phyloP scores from a whole-genome alignment of 805 yeast species.

The Sugiyamaella chiloensis region DNA sequence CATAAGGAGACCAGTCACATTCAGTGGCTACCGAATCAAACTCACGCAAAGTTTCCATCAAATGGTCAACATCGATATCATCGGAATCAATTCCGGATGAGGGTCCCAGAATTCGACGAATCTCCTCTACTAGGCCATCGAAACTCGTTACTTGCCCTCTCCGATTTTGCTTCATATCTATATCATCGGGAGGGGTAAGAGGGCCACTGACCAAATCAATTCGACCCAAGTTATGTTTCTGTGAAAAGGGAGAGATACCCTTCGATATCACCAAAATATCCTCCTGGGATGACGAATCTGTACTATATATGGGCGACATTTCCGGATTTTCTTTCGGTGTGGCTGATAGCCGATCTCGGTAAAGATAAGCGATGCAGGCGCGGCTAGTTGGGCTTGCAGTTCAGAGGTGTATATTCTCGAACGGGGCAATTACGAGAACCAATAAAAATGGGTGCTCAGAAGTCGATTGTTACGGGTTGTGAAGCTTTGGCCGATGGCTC shows the following conservation, averaged over 20 bases:
- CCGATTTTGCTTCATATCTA: background rate
- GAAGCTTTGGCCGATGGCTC: too few species aligned
- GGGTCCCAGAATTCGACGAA: constrained; percentile 36
- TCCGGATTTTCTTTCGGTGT: background rate
- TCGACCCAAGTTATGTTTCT: too few species aligned
- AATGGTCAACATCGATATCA: constrained; percentile 51
- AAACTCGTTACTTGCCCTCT: background rate
- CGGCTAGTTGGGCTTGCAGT: constrained; percentile 1
- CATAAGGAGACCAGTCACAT: constrained; percentile 57
- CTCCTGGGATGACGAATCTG: constrained; percentile 1
- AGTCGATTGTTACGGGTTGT: too few species aligned
- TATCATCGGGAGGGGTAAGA: background rate
- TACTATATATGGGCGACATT: background rate
- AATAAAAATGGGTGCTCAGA: too few species aligned
- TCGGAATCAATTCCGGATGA: constrained; percentile 38
- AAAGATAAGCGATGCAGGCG: too few species aligned
- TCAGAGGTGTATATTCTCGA: too few species aligned
- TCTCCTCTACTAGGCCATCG: constrained; percentile 34
- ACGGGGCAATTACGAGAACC: too few species aligned
- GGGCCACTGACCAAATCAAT: background rate
- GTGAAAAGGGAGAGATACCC: too few species aligned
- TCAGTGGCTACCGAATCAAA: constrained; percentile 43
- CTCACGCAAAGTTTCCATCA: constrained; percentile 45
- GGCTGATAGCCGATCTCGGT: constrained; percentile 1
- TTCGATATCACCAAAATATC: background rate